Evolutionary conservation across 2,329 filamentous ascomycete genomes (phyloP).

Genomic region (Epichloe sylvatica): DNA sequence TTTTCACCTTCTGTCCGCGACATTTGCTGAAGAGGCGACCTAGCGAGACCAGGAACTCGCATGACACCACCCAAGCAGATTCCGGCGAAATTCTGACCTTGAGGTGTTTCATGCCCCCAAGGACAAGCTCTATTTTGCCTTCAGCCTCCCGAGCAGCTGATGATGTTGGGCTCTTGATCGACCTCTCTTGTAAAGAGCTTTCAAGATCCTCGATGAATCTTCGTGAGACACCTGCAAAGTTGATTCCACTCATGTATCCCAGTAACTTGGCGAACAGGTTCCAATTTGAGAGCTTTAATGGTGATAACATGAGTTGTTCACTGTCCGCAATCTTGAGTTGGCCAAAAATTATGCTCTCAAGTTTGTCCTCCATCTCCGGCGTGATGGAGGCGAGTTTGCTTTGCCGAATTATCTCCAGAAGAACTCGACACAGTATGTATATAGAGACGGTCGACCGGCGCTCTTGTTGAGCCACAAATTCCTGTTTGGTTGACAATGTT

Average conservation of each 20-base stretch:
- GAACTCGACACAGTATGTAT: constrained; percentile 83
- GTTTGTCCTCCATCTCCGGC: constrained; percentile 79
- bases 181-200: constrained; percentile 59
- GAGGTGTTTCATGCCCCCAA: constrained; percentile 84
- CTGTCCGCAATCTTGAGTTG: constrained; percentile 82
- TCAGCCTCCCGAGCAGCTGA: constrained; percentile 53
- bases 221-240: constrained; percentile 70
- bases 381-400: constrained; percentile 73
- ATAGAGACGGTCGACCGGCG: constrained; percentile 87
- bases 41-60: constrained; percentile 72
- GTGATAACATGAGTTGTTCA: constrained; percentile 62
- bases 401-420: constrained; percentile 88
- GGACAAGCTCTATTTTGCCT: constrained; percentile 69
- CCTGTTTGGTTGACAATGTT: constrained; percentile 42
- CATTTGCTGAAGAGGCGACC: constrained; percentile 71
- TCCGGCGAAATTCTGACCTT: constrained; percentile 61
- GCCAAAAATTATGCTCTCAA: constrained; percentile 93
- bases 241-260: constrained; percentile 90
- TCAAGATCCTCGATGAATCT: constrained; percentile 75
- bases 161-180: constrained; percentile 49
- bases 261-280: constrained; percentile 83
- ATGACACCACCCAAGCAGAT: constrained; percentile 70
- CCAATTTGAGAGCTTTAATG: constrained; percentile 87
- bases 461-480: constrained; percentile 67
- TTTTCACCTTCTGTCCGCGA: constrained; percentile 81